A percentile compares a stretch with the other conserved stretches of the same genome.
phyloP scores from a whole-genome alignment of 306 rosid species.

The Aeschynomene evenia region DNA sequence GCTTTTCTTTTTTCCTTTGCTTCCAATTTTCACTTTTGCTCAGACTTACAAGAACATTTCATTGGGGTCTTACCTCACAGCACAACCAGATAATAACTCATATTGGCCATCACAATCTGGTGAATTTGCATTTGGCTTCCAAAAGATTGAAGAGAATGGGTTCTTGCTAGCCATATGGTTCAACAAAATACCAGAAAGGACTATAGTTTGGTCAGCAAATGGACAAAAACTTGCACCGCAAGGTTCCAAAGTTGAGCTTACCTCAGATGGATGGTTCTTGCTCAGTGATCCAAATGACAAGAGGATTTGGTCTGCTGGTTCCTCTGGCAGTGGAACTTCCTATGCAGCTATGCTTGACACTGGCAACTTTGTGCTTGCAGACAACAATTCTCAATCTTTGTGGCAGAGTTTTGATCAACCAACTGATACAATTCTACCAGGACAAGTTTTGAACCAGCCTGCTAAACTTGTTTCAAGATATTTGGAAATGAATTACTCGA shows the following conservation, averaged over 20 bases:
- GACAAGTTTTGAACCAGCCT: slow-evolving; percentile 23
- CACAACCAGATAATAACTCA: neutral
- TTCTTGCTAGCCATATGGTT: slow-evolving; percentile 48
- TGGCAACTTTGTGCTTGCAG: slow-evolving; percentile 26
- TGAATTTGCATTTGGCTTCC: slow-evolving; percentile 49
- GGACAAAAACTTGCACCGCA: neutral
- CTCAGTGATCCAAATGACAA: slow-evolving; percentile 32
- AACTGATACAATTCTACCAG: slow-evolving; percentile 42
- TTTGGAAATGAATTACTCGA: slow-evolving; percentile 26
- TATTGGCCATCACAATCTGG: slow-evolving; percentile 38
- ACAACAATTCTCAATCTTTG: neutral
- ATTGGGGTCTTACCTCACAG: slow-evolving; percentile 36
- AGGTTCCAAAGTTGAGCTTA: slow-evolving; percentile 37
- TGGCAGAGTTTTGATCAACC: slow-evolving; percentile 44
- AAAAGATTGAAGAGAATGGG: neutral
- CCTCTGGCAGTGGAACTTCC: neutral
- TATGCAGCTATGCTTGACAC: slow-evolving; percentile 27
- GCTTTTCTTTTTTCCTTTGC: neutral
- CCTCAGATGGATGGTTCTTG: neutral
- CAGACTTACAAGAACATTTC: slow-evolving; percentile 19
- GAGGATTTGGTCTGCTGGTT: neutral
- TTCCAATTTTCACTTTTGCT: slow-evolving; percentile 3
- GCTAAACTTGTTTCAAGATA: slow-evolving; percentile 19
- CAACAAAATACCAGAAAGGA: slow-evolving; percentile 34
- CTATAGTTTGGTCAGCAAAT: slow-evolving; percentile 47